Base-by-base conservation (phyloP, 2,329 filamentous ascomycete species). In the Neofusicoccum ribis region DNA sequence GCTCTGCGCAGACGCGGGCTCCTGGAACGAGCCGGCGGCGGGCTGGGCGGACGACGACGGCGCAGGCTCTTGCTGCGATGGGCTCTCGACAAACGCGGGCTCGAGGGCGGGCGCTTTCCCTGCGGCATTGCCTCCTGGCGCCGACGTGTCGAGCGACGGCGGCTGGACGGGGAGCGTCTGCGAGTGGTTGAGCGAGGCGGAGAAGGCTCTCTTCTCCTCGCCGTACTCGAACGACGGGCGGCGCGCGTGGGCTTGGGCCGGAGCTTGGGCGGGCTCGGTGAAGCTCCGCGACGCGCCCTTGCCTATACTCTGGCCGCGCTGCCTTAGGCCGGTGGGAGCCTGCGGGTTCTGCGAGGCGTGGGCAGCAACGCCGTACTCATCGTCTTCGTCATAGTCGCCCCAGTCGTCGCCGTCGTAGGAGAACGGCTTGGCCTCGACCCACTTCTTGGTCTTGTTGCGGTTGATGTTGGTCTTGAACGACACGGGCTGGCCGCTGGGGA, bases 341-440 rank as follows among this genome's bases (percentile, higher is more conserved):
- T 76, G 70, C 1, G 76, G 71, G 20, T 78, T 71, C 12, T 81
- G 79, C 31, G 78, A 77, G 41, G 78, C 75, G 51, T 79, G 77
- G 50, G 80, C 77, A 52, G 79, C 76, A 56, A 85, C 83, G 46
- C 86, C 84, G 68, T 84, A 83, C 65, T 85, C 82, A 63, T 85
- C 82, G 63, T 88, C 84, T 56, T 85, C 84, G 68, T 84, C 82
- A 68, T 81, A 82, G 49, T 87, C 90, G 41, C 92, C 94, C 93
- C 94, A 97, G 73, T 97, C 94, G 72, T 96, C 93, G 68, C 93
- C 94, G 72, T 94, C 93, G 74, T 98, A 98, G 74, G 88, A 91
- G 71, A 91, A 89, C 66, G 88, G 84, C 77, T 93, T 94, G 41
- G 94, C 94, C 72, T 96, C 90, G 43, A 94, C 90, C 94, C 94